Base-by-base conservation (phyloP, 179 eudicot species). In the Amaranthus tricolor region DNA sequence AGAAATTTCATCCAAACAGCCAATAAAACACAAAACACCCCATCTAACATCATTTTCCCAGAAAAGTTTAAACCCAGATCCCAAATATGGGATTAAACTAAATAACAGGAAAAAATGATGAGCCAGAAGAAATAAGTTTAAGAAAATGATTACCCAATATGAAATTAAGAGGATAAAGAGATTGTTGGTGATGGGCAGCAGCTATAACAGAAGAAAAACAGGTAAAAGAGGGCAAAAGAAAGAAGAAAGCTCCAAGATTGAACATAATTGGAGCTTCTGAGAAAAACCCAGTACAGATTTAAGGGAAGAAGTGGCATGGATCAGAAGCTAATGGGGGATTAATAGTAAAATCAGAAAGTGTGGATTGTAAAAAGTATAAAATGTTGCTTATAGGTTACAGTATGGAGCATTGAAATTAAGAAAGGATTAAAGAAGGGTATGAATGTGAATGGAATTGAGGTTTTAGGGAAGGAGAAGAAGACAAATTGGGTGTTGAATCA, bases 141-240 rank as follows among this genome's bases (percentile, higher is more conserved):
- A 17, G 16, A 12, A 11, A 44, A 71, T 6, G 5, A 4, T 74
- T 78, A 81, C 84, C 84, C 60, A 81, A 48, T 15, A 81, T 78
- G 73, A 70, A 74, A 59, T 81, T 81, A 49, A 81, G 62, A 53
- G 84, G 81, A 6, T 75, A 65, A 13, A 77, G 53, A 21, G 81
- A 74, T 58, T 77, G 81, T 64, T 54, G 82, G 75, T 20, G 40
- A 31, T 31, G 40, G 40, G 84, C 84, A 19, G 81, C 69, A 81
- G 53, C 81, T 31, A 15, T 57, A 62, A 13, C 21, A 52, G 40
- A 31, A 31, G 40, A 31, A 31, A 14, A 64, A 9, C 21, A 56
- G 40, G 14, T 70, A 66, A 68, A 66, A 17, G 50, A 68, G 64
- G 17, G 15, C 50, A 73, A 56, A 13, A 77, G 6, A 54, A 57